Base-by-base conservation (phyloP, 2,329 filamentous ascomycete species). In the Arachnomyces sp. region DNA sequence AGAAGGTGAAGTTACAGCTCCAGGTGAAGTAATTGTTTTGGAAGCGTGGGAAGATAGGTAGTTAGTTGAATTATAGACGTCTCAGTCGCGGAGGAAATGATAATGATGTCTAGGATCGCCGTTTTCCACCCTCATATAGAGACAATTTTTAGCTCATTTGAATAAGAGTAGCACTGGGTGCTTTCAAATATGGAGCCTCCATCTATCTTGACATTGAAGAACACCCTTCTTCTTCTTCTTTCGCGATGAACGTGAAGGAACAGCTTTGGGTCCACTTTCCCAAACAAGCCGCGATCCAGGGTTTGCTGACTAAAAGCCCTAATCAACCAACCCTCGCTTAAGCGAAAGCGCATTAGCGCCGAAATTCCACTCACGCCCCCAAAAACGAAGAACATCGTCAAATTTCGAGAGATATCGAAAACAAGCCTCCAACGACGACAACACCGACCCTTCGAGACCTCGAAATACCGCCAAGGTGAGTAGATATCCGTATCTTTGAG, bases 381-480 rank as follows among this genome's bases (percentile, higher is more conserved):
- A 25, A 25, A 25, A 25, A 25, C 5, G 20, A 25, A 25, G 20
- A 25, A 25, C 20, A 25, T 25, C 20, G 9, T 9, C 20, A 25
- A 25, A 25, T 25, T 25, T 46, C 48, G 46, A 52, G 53, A 56
- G 58, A 60, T 58, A 57, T 56, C 54, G 57, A 56, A 44, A 59
- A 55, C 52, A 54, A 54, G 54, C 20, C 51, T 56, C 56, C 59
- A 50, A 58, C 62, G 61, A 63, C 62, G 60, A 64, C 55, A 58
- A 59, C 56, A 52, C 55, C 63, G 54, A 59, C 59, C 57, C 61
- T 44, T 49, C 45, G 62, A 61, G 60, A 62, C 60, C 52, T 49
- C 50, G 51, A 45, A 64, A 63, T 48, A 63, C 61, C 62, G 63
- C 57, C 63, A 67, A 67, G 63, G 65, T 68, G 57, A 51, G 63